These are phyloP conservation scores for Macrotyloma uniflorum DNA, from an alignment of 306 rosid species.

Conservation along the genomic window DNA sequence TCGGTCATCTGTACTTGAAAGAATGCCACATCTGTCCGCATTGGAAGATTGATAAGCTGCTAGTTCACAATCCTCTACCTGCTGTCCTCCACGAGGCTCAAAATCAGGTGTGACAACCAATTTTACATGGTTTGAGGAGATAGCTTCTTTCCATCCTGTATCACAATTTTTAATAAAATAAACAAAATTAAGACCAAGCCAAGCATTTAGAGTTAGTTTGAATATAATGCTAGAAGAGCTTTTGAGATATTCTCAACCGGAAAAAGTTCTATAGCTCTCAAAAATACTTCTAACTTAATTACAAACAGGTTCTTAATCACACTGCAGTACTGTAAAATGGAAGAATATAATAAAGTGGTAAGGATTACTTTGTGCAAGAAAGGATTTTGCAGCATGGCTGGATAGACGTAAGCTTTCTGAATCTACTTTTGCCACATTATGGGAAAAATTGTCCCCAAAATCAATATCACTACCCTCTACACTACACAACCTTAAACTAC, in stretches of 20 bases:
- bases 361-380: slow-evolving; percentile 78
- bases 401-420: slow-evolving; percentile 48
- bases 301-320: not conserved
- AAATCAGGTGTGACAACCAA: slow-evolving; percentile 59
- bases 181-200: slow-evolving; percentile 30
- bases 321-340: not conserved
- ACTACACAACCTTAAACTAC: slow-evolving; percentile 42
- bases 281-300: too few relatives aligned
- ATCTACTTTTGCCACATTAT: slow-evolving; percentile 39
- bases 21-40: slow-evolving; percentile 42
- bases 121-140: slow-evolving; percentile 65
- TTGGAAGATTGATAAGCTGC: slow-evolving; percentile 40
- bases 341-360: not conserved
- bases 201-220: not conserved
- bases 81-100: slow-evolving; percentile 43
- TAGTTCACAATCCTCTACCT: slow-evolving; percentile 43
- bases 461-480: slow-evolving; percentile 41
- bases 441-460: slow-evolving; percentile 30
- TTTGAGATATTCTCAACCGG: too few relatives aligned
- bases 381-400: slow-evolving; percentile 65
- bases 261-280: too few relatives aligned
- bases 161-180: slow-evolving; percentile 24
- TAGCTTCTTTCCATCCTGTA: slow-evolving; percentile 95
- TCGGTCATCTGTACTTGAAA: slow-evolving; percentile 52
- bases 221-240: too few relatives aligned